Evolutionary conservation across 2,329 filamentous ascomycete genomes (phyloP).

Genomic region (Myriosclerotinia duriaeana): DNA sequence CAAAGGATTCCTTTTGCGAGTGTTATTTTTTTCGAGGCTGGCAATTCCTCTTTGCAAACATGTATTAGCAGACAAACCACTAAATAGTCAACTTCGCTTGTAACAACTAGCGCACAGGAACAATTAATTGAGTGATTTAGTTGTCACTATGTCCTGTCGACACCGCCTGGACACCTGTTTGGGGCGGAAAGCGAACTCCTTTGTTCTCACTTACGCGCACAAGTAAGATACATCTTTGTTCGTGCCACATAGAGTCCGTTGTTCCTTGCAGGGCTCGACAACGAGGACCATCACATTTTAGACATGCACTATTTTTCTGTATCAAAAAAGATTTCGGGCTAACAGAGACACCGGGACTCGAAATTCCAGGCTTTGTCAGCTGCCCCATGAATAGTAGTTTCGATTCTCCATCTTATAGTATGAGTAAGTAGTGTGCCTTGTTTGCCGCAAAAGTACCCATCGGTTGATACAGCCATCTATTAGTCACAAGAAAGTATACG

Average conservation of each 20-base stretch:
- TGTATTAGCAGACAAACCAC: slow-evolving; percentile 21
- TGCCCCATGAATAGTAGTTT: background rate
- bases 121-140: background rate
- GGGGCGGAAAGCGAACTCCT: background rate
- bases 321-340: background rate
- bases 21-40: background rate
- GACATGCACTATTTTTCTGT: background rate
- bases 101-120: background rate
- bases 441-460: background rate
- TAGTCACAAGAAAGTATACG: background rate
- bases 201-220: background rate
- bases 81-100: slow-evolving; percentile 15
- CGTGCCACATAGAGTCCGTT: background rate
- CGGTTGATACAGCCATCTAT: background rate
- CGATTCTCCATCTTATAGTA: background rate
- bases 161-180: background rate
- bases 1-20: background rate
- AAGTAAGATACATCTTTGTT: background rate
- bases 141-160: slow-evolving; percentile 3
- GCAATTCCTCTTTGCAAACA: background rate
- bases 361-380: background rate
- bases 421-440: background rate
- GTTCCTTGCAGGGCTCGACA: background rate
- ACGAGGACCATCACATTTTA: background rate
- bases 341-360: background rate